Percentiles rank a stretch among this genome's conserved stretches.
Conservation (phyloP, 2,329 filamentous ascomycete genomes). For the Cercospora beticola region DNA sequence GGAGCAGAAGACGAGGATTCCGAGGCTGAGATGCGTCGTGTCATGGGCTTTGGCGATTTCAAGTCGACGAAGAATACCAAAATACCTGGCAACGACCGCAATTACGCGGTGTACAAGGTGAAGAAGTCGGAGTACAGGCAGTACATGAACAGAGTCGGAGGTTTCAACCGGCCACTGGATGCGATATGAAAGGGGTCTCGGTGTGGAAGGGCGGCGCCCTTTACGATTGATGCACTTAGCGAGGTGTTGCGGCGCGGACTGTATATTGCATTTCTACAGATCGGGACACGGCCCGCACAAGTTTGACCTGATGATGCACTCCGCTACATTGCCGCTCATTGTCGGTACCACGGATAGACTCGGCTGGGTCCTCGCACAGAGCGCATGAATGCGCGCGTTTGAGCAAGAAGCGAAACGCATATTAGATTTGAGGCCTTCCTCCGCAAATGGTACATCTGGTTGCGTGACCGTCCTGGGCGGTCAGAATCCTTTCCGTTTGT, state of each 20-base stretch:
- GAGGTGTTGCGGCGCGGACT: slow-evolving; percentile 19
- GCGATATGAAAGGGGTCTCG: slow-evolving; percentile 15
- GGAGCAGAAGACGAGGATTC: slow-evolving; percentile 54
- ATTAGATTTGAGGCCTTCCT: neutral
- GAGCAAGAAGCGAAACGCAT: slow-evolving; percentile 1
- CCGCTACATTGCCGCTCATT: neutral
- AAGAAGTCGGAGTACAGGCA: slow-evolving; percentile 95
- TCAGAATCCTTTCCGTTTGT: neutral
- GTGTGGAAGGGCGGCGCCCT: slow-evolving; percentile 26
- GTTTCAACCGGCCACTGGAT: slow-evolving; percentile 69
- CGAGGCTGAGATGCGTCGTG: slow-evolving; percentile 70
- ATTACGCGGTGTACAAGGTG: slow-evolving; percentile 79
- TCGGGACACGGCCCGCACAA: slow-evolving; percentile 3
- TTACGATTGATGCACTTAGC: slow-evolving; percentile 18
- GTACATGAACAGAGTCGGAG: slow-evolving; percentile 87
- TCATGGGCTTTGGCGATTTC: slow-evolving; percentile 90
- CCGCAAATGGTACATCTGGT: neutral
- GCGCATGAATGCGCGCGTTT: slow-evolving; percentile 8
- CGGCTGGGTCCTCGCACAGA: neutral
- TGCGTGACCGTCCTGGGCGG: neutral
- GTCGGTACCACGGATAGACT: neutral
- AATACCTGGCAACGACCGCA: slow-evolving; percentile 76
- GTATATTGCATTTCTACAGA: neutral
- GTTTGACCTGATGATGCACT: neutral
- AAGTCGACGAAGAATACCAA: slow-evolving; percentile 85